phyloP scores from a whole-genome alignment of 306 rosid species.

The Luffa aegyptiaca region DNA sequence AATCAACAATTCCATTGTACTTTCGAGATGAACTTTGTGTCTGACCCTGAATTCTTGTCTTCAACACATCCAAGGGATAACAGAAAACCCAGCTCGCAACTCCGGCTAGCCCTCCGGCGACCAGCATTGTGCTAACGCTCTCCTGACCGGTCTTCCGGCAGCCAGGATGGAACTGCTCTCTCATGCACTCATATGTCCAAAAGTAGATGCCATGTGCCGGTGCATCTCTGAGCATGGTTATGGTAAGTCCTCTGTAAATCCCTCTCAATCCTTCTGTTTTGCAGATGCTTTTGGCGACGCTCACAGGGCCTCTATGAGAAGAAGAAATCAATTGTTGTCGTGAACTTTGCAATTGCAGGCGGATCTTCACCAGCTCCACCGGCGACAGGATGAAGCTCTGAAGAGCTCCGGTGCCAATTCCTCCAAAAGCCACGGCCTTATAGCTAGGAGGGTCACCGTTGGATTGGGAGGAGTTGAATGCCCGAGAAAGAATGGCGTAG shows the following conservation, averaged over 20 bases:
- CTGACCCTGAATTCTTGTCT: constrained; percentile 70
- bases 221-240: constrained; percentile 59
- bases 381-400: constrained; percentile 61
- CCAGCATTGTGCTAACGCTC: constrained; percentile 53
- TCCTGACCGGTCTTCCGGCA: constrained; percentile 62
- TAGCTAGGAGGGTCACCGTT: constrained; percentile 53
- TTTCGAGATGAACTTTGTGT: constrained; percentile 25
- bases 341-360: constrained; percentile 48
- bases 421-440: constrained; percentile 61
- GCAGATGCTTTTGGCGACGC: constrained; percentile 37
- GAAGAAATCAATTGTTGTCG: constrained; percentile 6
- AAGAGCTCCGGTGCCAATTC: constrained; percentile 58
- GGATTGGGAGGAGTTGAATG: constrained; percentile 32
- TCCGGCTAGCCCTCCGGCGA: constrained; percentile 77
- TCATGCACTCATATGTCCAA: constrained; percentile 72
- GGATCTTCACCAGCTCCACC: constrained; percentile 61
- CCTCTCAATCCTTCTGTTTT: constrained; percentile 57
- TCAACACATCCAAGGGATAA: constrained; percentile 74
- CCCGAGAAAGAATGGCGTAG: constrained; percentile 57
- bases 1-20: constrained; percentile 59
- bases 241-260: constrained; percentile 51
- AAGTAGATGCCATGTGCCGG: constrained; percentile 71
- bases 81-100: constrained; percentile 71
- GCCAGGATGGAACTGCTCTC: constrained; percentile 77
- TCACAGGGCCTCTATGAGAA: constrained; percentile 33